These are phyloP conservation scores for Fusarium gaditjirri DNA, from an alignment of 2,329 filamentous ascomycete genomes.

Conservation along the genomic window DNA sequence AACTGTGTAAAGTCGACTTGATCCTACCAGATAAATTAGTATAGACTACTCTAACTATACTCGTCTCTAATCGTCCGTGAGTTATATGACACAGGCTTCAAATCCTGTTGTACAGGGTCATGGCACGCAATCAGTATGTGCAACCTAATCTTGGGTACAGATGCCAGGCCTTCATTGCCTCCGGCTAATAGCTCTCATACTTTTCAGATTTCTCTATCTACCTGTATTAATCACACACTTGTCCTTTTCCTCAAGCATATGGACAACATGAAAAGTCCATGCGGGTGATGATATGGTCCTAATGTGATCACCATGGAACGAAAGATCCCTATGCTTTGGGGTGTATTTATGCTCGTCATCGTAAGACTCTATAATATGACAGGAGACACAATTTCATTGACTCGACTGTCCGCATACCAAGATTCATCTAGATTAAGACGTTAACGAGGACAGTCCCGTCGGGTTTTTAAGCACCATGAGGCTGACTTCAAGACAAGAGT, in stretches of 20 bases:
- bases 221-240: background rate
- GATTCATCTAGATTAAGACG: no score
- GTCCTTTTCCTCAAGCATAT: accelerated
- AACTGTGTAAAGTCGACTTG: background rate
- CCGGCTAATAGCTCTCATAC: background rate
- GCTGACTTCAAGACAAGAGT: background rate
- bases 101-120: background rate
- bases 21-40: background rate
- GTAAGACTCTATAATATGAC: accelerated
- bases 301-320: background rate
- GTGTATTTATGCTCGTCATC: background rate
- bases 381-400: accelerated
- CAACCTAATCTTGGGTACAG: background rate
- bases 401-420: no score
- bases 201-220: background rate
- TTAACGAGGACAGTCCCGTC: no score
- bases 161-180: background rate
- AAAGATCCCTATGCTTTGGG: background rate
- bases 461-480: background rate
- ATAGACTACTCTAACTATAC: accelerated
- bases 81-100: accelerated
- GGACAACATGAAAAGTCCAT: background rate
- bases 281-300: background rate
- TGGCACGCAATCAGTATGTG: background rate
- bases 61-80: no score